These are phyloP conservation scores for Ustilaginoidea virens DNA, from an alignment of 2,329 filamentous ascomycete species.

Conservation along the genomic window DNA sequence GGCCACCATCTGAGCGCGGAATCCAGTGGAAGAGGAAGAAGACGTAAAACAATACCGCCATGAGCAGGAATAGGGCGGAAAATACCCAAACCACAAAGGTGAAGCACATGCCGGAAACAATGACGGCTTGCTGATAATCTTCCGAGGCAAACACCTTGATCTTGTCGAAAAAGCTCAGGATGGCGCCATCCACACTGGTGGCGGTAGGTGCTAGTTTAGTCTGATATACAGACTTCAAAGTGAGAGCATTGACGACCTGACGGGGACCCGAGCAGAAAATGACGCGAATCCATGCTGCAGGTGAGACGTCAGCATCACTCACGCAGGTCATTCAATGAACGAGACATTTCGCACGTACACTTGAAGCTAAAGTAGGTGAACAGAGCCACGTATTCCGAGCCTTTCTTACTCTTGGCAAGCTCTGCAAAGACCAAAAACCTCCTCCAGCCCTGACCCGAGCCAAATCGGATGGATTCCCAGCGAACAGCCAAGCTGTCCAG, in stretches of 20 bases:
- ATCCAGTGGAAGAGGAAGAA: conserved; percentile 91
- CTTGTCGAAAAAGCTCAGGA: conserved; percentile 72
- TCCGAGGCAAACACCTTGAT: conserved; percentile 55
- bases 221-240: conserved; percentile 70
- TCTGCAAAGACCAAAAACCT: conserved; percentile 87
- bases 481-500: conserved; percentile 76
- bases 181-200: conserved; percentile 39
- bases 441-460: conserved; percentile 63
- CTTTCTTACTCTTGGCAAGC: conserved; percentile 81
- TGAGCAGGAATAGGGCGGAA: conserved; percentile 57
- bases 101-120: conserved; percentile 84
- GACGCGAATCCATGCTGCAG: conserved; percentile 67
- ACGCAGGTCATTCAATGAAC: no score
- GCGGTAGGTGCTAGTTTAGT: conserved; percentile 48
- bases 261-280: conserved; percentile 85
- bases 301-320: no score
- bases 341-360: no score
- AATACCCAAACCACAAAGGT: conserved; percentile 83
- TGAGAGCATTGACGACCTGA: conserved; percentile 80
- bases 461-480: conserved; percentile 67
- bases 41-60: conserved; percentile 65
- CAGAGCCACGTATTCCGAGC: conserved; percentile 75
- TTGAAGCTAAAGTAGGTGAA: conserved; percentile 77
- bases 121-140: conserved; percentile 64
- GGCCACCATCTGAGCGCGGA: conserved; percentile 61